Percentiles rank a stretch among this genome's conserved stretches.
Evolutionary conservation across 2,329 filamentous ascomycete species (phyloP).

Genomic region (Botryosphaeria agaves): DNA sequence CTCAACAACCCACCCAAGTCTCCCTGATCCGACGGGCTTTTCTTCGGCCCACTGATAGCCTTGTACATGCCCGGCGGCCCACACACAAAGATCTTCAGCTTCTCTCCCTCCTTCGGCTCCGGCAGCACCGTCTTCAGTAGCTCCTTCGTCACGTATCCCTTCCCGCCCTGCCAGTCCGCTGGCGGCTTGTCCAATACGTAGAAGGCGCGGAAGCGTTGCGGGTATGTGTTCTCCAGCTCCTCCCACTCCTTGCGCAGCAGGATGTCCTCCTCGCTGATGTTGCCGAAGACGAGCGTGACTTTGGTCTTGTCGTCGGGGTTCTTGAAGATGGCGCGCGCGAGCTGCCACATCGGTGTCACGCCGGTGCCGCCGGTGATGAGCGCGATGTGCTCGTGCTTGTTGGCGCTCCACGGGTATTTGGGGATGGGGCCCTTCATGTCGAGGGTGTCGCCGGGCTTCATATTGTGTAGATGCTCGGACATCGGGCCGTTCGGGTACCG

Average conservation of each 20-base stretch:
- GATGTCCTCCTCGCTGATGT: slow-evolving; percentile 79
- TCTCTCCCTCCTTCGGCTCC: slow-evolving; percentile 75
- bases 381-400: slow-evolving; percentile 85
- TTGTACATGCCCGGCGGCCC: slow-evolving; percentile 89
- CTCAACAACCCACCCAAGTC: slow-evolving; percentile 68
- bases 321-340: slow-evolving; percentile 79
- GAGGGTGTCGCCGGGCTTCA: slow-evolving; percentile 66
- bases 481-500: slow-evolving; percentile 80
- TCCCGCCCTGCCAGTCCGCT: slow-evolving; percentile 57
- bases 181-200: slow-evolving; percentile 80
- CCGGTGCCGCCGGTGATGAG: slow-evolving; percentile 89
- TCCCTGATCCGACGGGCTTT: slow-evolving; percentile 82
- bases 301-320: slow-evolving; percentile 96
- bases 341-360: slow-evolving; percentile 96
- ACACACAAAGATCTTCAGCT: slow-evolving; percentile 85
- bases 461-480: slow-evolving; percentile 72
- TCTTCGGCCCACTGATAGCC: slow-evolving; percentile 47
- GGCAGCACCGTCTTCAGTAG: slow-evolving; percentile 88
- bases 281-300: slow-evolving; percentile 89
- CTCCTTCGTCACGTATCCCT: slow-evolving; percentile 77
- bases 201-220: slow-evolving; percentile 87
- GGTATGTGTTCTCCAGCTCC: slow-evolving; percentile 85
- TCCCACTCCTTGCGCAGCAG: slow-evolving; percentile 73
- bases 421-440: slow-evolving; percentile 91
- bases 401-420: slow-evolving; percentile 77